These are phyloP conservation scores for Fusarium sp. DNA, from an alignment of 2,329 filamentous ascomycete species.

Conservation along the genomic window DNA sequence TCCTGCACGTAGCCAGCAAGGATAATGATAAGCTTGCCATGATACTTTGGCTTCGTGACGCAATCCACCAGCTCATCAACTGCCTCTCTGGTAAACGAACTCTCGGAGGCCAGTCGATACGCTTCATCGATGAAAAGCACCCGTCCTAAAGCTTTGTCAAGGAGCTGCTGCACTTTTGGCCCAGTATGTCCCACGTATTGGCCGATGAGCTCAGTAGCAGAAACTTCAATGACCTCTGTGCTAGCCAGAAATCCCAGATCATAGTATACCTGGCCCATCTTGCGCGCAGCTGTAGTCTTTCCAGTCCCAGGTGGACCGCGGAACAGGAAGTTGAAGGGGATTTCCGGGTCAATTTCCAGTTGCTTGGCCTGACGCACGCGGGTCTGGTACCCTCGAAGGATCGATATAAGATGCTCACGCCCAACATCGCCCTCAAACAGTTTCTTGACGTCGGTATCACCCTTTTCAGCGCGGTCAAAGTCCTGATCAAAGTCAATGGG, in stretches of 20 bases:
- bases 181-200: slow-evolving; percentile 76
- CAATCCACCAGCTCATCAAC: slow-evolving; percentile 64
- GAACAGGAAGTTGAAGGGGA: slow-evolving; percentile 77
- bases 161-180: slow-evolving; percentile 66
- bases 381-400: slow-evolving; percentile 65
- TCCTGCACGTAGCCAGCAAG: slow-evolving; percentile 75
- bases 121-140: slow-evolving; percentile 80
- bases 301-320: slow-evolving; percentile 74
- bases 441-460: slow-evolving; percentile 55
- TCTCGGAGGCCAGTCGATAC: slow-evolving; percentile 63
- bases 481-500: slow-evolving; percentile 79
- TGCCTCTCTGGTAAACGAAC: slow-evolving; percentile 66
- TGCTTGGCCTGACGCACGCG: slow-evolving; percentile 48
- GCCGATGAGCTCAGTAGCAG: slow-evolving; percentile 74
- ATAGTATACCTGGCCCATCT: slow-evolving; percentile 80
- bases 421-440: slow-evolving; percentile 71
- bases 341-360: slow-evolving; percentile 49
- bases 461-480: slow-evolving; percentile 57
- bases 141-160: slow-evolving; percentile 72
- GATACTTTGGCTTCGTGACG: slow-evolving; percentile 65
- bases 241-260: slow-evolving; percentile 75
- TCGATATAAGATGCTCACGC: slow-evolving; percentile 62
- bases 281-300: slow-evolving; percentile 77
- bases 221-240: slow-evolving; percentile 71
- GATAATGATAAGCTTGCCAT: slow-evolving; percentile 71